Base-by-base conservation (phyloP, 176 grass and related monocot species). In the Phoenix dactylifera region DNA sequence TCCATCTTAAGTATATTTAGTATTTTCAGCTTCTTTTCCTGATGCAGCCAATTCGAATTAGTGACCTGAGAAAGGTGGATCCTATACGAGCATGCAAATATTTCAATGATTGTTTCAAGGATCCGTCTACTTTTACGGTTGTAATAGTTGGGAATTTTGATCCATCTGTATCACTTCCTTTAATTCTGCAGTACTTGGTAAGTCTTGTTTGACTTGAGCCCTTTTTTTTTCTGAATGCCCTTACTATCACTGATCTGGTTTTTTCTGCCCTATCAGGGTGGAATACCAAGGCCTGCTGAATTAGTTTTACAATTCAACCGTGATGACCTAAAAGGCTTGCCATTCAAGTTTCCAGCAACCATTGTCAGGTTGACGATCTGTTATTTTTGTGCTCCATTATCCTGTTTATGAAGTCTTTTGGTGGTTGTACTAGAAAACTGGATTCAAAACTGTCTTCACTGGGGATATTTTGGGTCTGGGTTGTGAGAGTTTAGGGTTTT, bases 111-210 rank as follows among this genome's bases (percentile, higher is more conserved):
- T 92, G 93, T 50, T 98, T 91, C 58, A 85, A 83, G 72, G 87
- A 98, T 57, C 93, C 93, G 52, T 88, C 93, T 54, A 78, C 73
- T 61, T 98, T 98, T 82, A 91, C 87, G 7, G 81, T 92, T 60
- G 93, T 92, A 58, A 73, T 98, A 74, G 81, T 92, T 72, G 93
- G 93, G 72, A 98, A 92, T 65, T 80, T 98, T 58, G 81, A 88
- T 74, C 87, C 84, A 67, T 60, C 66, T 62, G 60, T 87, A 66
- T 84, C 93, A 16, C 22, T 81, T 74, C 93, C 93, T 73, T 73
- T 98, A 59, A 80, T 98, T 75, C 67, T 92, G 75, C 84, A 85
- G 68, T 98, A 98, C 39, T 85, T 92, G 93, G 93, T 92, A 83
- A 73, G 81, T 65, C 54, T 55, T 44, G 10, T 69, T 64, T 24